Evolutionary conservation across 2,329 filamentous ascomycete genomes (phyloP).

Genomic region (Venturiaceae sp.): DNA sequence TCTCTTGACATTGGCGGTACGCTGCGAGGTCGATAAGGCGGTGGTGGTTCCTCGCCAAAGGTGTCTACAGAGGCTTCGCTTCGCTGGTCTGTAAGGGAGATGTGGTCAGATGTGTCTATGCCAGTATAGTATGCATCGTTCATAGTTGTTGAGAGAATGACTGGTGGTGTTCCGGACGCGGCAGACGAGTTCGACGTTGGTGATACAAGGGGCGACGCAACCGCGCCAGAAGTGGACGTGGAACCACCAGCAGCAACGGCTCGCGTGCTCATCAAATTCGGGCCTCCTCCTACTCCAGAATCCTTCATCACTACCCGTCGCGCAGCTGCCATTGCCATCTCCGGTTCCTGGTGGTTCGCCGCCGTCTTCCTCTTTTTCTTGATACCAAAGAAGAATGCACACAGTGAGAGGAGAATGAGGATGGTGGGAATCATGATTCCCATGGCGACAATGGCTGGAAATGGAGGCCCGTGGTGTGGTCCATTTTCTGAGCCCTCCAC

Average conservation of each 20-base stretch:
- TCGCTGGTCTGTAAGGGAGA: slow-evolving; percentile 19
- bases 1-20: slow-evolving; percentile 20
- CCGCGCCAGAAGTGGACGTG: background rate
- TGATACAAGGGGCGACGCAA: background rate
- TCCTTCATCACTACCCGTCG: slow-evolving; percentile 1
- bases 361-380: background rate
- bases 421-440: slow-evolving; percentile 2
- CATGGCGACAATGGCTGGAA: background rate
- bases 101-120: slow-evolving; percentile 26
- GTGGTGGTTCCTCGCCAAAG: slow-evolving; percentile 24
- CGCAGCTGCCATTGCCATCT: background rate
- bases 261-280: background rate
- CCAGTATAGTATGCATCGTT: slow-evolving; percentile 22
- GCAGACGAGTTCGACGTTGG: background rate
- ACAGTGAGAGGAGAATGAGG: background rate
- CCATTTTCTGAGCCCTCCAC: background rate
- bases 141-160: slow-evolving; percentile 6
- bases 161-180: background rate
- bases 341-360: background rate
- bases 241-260: background rate
- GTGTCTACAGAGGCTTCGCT: slow-evolving; percentile 17
- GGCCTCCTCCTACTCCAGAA: background rate
- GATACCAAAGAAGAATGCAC: background rate
- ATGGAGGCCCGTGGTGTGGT: background rate
- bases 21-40: slow-evolving; percentile 25